Percentiles rank a stretch among this genome's conserved stretches.
These are phyloP conservation scores for Psilocybe tampanensis DNA, from an alignment of 768 basidiomycete genomes.

Conservation along the genomic window DNA sequence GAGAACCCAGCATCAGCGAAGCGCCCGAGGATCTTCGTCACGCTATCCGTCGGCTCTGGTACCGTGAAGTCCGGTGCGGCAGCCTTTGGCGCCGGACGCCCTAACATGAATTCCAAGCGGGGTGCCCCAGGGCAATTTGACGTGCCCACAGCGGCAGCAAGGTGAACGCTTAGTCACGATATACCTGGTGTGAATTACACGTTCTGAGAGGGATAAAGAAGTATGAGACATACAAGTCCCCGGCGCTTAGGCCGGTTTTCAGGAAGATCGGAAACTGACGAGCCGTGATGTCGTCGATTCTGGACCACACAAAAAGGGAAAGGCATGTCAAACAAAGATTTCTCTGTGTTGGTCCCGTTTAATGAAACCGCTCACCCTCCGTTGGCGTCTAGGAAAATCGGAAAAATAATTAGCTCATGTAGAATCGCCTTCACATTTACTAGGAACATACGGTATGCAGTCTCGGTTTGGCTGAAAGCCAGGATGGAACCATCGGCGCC, in stretches of 20 bases:
- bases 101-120: conserved; percentile 30
- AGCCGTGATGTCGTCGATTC: conserved; percentile 20
- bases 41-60: conserved; percentile 24
- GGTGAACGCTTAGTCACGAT: conserved; percentile 22
- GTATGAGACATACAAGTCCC: conserved; percentile 21
- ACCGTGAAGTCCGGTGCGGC: conserved; percentile 24
- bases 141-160: conserved; percentile 26
- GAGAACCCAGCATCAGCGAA: conserved; percentile 29
- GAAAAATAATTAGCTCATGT: not conserved
- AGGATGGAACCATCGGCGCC: conserved; percentile 32
- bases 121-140: conserved; percentile 39
- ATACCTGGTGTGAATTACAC: too few relatives aligned
- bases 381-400: conserved; percentile 16
- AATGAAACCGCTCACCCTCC: conserved; percentile 16
- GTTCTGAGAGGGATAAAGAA: too few relatives aligned
- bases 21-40: conserved; percentile 23
- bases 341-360: too few relatives aligned
- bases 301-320: too few relatives aligned
- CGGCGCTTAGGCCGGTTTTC: conserved; percentile 14
- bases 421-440: not conserved
- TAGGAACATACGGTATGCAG: conserved; percentile 5
- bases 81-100: conserved; percentile 26
- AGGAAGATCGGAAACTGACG: conserved; percentile 18
- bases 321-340: too few relatives aligned
- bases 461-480: conserved; percentile 23